Base-by-base conservation (phyloP, 176 grass and related monocot genomes). In the Secale cereale region DNA sequence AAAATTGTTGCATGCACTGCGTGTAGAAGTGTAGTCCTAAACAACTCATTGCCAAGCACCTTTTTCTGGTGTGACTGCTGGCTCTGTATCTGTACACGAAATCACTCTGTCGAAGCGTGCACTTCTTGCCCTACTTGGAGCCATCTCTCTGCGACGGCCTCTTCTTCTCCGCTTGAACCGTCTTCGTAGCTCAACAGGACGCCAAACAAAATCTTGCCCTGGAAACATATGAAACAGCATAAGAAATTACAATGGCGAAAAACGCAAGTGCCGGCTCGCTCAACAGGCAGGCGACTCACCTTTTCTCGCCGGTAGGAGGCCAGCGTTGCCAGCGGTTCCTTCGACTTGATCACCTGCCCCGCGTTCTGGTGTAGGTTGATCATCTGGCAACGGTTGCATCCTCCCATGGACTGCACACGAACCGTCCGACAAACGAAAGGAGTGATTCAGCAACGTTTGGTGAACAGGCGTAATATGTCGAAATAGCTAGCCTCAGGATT, bases 321-420 rank as follows among this genome's bases (percentile, higher is more conserved):
- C 84, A 98, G 67, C 50, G 97, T 98, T 66, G 93, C 90, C 74
- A 98, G 84, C 40, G 97, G 97, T 87, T 96, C 97, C 80, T 94
- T 98, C 1, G 88, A 91, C 85, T 91, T 95, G 60, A 73, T 40
- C 75, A 86, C 78, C 84, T 89, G 80, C 74, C 86, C 86, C 57
- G 90, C 91, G 65, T 76, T 83, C 30, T 89, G 93, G n/a, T 91
- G 72, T 41, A 95, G 25, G 85, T 98, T 96, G 89, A 98, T 94
- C 91, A 98, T 98, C 81, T 95, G 88, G 70, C 97, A 98, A 27
- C 97, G 93, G 71, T 90, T 98, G 87, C 97, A 98, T 91, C 97
- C 97, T 64, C 93, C 97, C 70, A 98, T 89, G 22, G 97, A 94
- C 93, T 97, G 82, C 61, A 64, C 59, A 84, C 28, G 11, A 37